Base-by-base conservation (phyloP, 2,329 filamentous ascomycete species). In the Calonectria honghensis region DNA sequence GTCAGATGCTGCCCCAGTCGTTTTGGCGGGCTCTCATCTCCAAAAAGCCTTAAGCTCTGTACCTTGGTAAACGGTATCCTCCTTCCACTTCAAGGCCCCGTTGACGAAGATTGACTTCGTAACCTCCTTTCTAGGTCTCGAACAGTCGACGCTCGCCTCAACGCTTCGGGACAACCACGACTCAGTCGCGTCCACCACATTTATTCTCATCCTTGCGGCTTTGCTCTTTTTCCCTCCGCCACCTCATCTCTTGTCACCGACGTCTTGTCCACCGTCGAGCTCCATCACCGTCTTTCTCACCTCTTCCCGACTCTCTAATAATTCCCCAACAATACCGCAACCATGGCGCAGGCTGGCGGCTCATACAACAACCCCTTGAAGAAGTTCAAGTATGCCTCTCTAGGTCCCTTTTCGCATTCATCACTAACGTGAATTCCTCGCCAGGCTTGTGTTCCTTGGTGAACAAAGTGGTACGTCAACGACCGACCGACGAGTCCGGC, bases 281-380 rank as follows among this genome's bases (percentile, higher is more conserved):
- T 63, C 24, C 68, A 39, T 65, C 61, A 48, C 61, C 61, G 61
- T 45, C 61, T 65, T 50, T 65, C 61, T 50, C 61, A 65, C 61
- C 61, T 65, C 57, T 54, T 69, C 70, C 64, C 73, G 59, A 48
- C 32, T 48, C 59, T 50, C 41, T 52, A 76, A 70, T 75, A 73
- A 77, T 67, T 76, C 35, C 57, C 57, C 74, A 68, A 77, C 68
- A 75, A 69, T 76, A 78, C 78, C 73, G 76, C 78, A 80, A 91
- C 85, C 85, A 98, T 98, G 96, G 95, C 96, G 86, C 93, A 95
- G 88, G 86, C 89, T 76, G 93, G 93, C 83, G 95, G 94, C 86
- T 95, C 95, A 79, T 99, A 98, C 91, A 98, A 97, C 86, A 98
- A 98, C 90, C 97, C 97, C 83, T 90, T 99, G 88, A 99, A 99